Base-by-base conservation (phyloP, 495 filamentous ascomycete species). In the Peziza echinospora region DNA sequence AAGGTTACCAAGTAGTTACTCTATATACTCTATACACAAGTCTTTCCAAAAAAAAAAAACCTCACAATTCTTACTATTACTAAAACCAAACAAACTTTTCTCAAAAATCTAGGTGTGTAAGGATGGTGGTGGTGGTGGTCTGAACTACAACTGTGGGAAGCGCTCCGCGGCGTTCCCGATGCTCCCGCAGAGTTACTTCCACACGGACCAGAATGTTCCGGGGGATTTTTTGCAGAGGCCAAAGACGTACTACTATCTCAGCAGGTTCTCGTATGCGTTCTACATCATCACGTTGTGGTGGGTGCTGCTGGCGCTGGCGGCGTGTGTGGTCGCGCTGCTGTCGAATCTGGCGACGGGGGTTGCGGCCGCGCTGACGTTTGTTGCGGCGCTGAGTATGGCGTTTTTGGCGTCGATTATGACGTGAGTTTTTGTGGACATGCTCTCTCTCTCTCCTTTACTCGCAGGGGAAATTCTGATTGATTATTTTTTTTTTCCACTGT, bases 221-320 rank as follows among this genome's bases (percentile, higher is more conserved):
- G 21, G 5, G 5, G 49, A 47, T 23, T 59, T 59, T 22, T 10
- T 52, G 37, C 10, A 46, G 52, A 72, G 70, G n/a, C 70, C 68
- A 0, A 64, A 64, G 16, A 62, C 71, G 45, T 82, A 74, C 61
- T 83, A 69, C 61, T 67, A 79, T 58, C 62, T 71, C 28, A 72
- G 73, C 34, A 69, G 78, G 25, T 81, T 81, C 65, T 71, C 74
- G 60, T 82, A 78, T 60, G 73, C 76, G n/a, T 81, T 82, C 57
- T 69, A 74, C 51, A 59, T 82, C 48, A 74, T 83, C 52, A 69
- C 70, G 17, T 66, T 80, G 10, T 78, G 81, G 65, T 81, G 81
- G 62, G 65, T 64, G 46, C 67, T 70, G 2, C 43, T 64, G 43
- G 70, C 76, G 8, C 65, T 83, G 45, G 69, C 80, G 56, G 65